Conservation (phyloP, 495 filamentous ascomycete genomes). For the Hyaloscypha bicolor region DNA sequence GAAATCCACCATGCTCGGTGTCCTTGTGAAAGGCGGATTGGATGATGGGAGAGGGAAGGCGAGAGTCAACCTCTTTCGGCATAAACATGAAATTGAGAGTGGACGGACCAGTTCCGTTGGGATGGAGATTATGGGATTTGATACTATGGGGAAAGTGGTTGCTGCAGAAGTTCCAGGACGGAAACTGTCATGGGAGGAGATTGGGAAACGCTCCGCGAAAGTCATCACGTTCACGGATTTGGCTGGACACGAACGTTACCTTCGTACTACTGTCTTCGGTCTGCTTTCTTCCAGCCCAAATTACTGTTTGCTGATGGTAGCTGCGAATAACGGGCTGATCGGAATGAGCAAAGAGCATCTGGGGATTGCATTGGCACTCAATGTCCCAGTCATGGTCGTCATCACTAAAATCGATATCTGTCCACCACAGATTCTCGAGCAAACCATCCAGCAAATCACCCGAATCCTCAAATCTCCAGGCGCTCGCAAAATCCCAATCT, state of each 20-base stretch:
- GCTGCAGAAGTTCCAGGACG: conserved; percentile 78
- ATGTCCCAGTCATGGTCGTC: conserved; percentile 97
- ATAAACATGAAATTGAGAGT: conserved; percentile 97
- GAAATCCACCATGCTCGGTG: conserved; percentile 95
- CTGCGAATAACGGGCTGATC: conserved; percentile 94
- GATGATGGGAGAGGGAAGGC: conserved; percentile 95
- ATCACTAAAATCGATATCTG: conserved; percentile 99
- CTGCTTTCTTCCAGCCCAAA: conserved; percentile 93
- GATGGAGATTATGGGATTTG: conserved; percentile 99
- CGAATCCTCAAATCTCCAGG: conserved; percentile 93
- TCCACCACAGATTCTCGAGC: conserved; percentile 90
- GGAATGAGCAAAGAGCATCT: conserved; percentile 99
- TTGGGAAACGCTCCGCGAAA: conserved; percentile 92
- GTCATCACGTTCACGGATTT: conserved; percentile 97
- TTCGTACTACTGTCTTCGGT: conserved; percentile 96
- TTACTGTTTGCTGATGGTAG: conserved; percentile 98
- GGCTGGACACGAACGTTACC: conserved; percentile 92
- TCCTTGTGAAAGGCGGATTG: conserved; percentile 91
- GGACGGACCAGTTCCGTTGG: conserved; percentile 95
- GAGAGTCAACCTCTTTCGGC: conserved; percentile 93
- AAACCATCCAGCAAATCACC: conserved; percentile 89
- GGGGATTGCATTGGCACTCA: conserved; percentile 90
- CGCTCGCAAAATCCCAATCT: conserved; percentile 95
- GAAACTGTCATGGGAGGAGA: conserved; percentile 96
- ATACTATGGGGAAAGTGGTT: conserved; percentile 83